phyloP scores from a whole-genome alignment of 805 yeast species.

The Metschnikowia orientalis region DNA sequence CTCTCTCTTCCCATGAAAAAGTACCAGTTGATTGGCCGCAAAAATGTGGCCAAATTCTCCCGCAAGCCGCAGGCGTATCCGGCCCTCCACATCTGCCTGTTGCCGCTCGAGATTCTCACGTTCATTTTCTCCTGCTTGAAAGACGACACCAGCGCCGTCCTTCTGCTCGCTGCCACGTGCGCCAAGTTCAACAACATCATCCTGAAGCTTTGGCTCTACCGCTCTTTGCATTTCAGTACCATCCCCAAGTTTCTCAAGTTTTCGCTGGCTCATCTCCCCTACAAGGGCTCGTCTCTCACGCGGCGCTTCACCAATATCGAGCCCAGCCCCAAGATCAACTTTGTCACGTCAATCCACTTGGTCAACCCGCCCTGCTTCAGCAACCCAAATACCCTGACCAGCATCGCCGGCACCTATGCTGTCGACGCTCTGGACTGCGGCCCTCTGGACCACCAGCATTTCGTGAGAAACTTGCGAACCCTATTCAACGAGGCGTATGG shows the following conservation, averaged over 20 bases:
- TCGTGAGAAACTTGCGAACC: slow-evolving; percentile 20
- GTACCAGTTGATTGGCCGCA: slow-evolving; percentile 41
- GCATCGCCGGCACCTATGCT: slow-evolving; percentile 36
- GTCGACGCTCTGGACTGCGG: slow-evolving; percentile 23
- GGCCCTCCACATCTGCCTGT: slow-evolving; percentile 30
- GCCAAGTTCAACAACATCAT: slow-evolving; percentile 33
- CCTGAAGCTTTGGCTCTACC: slow-evolving; percentile 36
- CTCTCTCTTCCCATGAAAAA: too few species aligned
- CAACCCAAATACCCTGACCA: slow-evolving; percentile 20
- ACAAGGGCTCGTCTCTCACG: slow-evolving; percentile 17
- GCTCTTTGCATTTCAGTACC: slow-evolving; percentile 24
- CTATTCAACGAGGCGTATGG: slow-evolving; percentile 47
- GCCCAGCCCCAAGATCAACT: slow-evolving; percentile 30
- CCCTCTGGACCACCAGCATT: slow-evolving; percentile 22
- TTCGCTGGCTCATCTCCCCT: slow-evolving; percentile 30
- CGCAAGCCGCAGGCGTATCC: slow-evolving; percentile 21
- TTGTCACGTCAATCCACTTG: slow-evolving; percentile 25
- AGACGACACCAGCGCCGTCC: slow-evolving; percentile 13
- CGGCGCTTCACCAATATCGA: slow-evolving; percentile 23
- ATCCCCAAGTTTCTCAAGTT: slow-evolving; percentile 32
- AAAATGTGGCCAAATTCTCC: slow-evolving; percentile 17
- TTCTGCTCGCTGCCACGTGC: slow-evolving; percentile 30
- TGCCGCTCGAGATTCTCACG: slow-evolving; percentile 43
- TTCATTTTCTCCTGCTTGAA: slow-evolving; percentile 28
- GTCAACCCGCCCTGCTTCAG: slow-evolving; percentile 32